Evolutionary conservation across 805 yeast species (phyloP).

Genomic region (Wickerhamiella parazyma): DNA sequence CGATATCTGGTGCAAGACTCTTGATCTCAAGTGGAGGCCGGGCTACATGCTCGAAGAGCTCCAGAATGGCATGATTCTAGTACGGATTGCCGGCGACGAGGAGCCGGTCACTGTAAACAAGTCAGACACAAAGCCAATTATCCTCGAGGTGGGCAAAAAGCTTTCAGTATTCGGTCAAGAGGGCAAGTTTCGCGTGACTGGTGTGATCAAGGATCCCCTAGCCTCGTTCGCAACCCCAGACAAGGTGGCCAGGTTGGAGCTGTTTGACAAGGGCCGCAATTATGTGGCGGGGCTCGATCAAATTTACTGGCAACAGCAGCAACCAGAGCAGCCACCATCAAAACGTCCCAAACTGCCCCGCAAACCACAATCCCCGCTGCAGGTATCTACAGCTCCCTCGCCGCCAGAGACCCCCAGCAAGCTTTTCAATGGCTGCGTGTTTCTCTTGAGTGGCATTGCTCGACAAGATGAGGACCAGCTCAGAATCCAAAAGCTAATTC

Average conservation of each 20-base stretch:
- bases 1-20: not conserved
- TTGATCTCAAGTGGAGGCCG: not conserved
- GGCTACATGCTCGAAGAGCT: not conserved
- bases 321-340: too few species aligned
- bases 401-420: not conserved
- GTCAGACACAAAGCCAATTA: too few species aligned
- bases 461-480: not conserved
- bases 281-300: not conserved
- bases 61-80: not conserved
- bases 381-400: not conserved
- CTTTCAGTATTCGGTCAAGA: not conserved
- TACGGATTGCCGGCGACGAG: constrained; percentile 1
- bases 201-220: not conserved
- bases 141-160: not conserved
- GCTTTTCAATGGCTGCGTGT: not conserved
- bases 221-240: not conserved
- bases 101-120: too few species aligned
- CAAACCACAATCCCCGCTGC: not conserved
- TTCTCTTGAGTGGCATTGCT: not conserved
- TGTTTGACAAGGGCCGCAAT: not conserved
- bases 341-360: too few species aligned
- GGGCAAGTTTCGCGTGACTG: not conserved
- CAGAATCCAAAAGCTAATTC: not conserved
- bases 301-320: not conserved
- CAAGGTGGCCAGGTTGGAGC: not conserved